Percentiles rank a stretch among this genome's conserved stretches.
Evolutionary conservation across 2,329 filamentous ascomycete genomes (phyloP).

Genomic region (Ophiostoma australiae): DNA sequence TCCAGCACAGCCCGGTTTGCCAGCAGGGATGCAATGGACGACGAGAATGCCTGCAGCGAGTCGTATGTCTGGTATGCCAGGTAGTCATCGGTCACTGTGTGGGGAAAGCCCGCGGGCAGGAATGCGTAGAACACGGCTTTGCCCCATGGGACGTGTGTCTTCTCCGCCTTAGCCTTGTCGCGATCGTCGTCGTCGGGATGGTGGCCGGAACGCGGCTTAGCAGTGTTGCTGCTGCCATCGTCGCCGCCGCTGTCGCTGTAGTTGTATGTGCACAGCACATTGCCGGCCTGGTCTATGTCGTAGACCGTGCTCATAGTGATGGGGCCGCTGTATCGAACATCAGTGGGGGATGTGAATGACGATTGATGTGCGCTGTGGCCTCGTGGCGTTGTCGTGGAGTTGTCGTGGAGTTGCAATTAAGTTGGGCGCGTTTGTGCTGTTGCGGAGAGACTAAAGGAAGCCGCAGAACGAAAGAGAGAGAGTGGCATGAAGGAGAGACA

Average conservation of each 20-base stretch:
- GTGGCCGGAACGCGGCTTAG: neutral
- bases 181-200: slow-evolving; percentile 26
- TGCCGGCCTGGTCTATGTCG: slow-evolving; percentile 38
- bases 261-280: slow-evolving; percentile 37
- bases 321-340: slow-evolving; percentile 13
- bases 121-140: slow-evolving; percentile 62
- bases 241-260: slow-evolving; percentile 14
- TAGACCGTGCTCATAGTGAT: slow-evolving; percentile 33
- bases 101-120: slow-evolving; percentile 79
- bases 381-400: neutral
- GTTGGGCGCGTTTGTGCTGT: neutral
- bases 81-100: slow-evolving; percentile 82
- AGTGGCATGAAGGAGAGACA: neutral
- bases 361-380: neutral
- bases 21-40: slow-evolving; percentile 72
- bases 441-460: neutral
- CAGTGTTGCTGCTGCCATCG: neutral
- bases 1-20: slow-evolving; percentile 78
- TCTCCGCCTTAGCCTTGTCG: slow-evolving; percentile 28
- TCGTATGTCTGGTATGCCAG: slow-evolving; percentile 66
- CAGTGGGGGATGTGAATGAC: neutral
- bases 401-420: neutral
- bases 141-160: slow-evolving; percentile 35
- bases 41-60: slow-evolving; percentile 79
- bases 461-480: neutral